Evolutionary conservation across 441 rosid species (phyloP).

Genomic region (Adansonia grandidieri): DNA sequence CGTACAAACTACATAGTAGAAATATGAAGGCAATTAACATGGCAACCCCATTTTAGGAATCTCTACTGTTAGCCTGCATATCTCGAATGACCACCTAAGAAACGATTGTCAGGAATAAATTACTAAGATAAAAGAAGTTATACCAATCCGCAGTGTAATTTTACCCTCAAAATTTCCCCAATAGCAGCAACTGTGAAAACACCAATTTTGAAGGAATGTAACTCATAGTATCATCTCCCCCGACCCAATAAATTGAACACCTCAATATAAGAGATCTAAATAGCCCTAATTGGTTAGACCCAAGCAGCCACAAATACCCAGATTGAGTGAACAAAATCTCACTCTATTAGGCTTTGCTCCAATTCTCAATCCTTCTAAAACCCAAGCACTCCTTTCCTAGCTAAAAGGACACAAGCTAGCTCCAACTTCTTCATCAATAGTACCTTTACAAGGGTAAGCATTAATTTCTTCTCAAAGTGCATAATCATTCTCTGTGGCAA

Average conservation of each 20-base stretch:
- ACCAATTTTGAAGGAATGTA: conserved; percentile 12
- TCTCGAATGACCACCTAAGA: background rate
- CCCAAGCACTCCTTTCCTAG: background rate
- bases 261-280: background rate
- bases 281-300: conserved; percentile 1
- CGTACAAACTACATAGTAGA: background rate
- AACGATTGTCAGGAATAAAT: background rate
- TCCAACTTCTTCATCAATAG: background rate
- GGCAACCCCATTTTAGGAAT: background rate
- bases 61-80: too few relatives aligned
- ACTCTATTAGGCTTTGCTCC: background rate
- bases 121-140: background rate
- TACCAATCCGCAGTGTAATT: background rate
- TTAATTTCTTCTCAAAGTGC: conserved; percentile 11
- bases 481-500: background rate
- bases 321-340: background rate
- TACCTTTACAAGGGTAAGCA: background rate
- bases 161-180: background rate
- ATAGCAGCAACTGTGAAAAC: background rate
- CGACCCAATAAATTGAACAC: background rate
- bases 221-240: background rate
- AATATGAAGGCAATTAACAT: background rate
- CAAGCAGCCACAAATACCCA: background rate
- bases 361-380: background rate
- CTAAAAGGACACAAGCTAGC: conserved; percentile 10